Base-by-base conservation (phyloP, 331 rosid species). In the Rhamnella rubrinervis region DNA sequence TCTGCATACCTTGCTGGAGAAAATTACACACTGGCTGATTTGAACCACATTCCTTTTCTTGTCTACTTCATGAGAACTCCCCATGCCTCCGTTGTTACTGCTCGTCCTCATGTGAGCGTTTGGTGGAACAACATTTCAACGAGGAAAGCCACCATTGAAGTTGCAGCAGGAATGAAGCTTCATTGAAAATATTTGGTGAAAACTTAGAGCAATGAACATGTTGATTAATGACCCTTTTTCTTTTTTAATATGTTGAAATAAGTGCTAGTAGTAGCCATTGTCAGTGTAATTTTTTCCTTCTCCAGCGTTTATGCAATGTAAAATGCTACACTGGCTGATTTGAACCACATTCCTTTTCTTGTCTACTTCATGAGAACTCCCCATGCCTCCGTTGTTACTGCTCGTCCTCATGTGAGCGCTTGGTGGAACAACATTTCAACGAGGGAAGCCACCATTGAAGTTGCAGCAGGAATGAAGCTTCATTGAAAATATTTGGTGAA, bases 91-190 rank as follows among this genome's bases (percentile, higher is more conserved):
- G 21, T 63, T 18, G 18, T 70, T 1, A 65, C 71, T 15, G 35
- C 59, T n/a, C 77, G 67, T 61, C 50, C 74, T 10, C 66, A 52
- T 19, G 74, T 80, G 0, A 60, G 40, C 8, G 55, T 63, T 67
- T 80, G 84, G 80, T 75, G 80, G 80, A 55, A 66, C 15, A 65
- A 75, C 71, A 80, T 75, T 37, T 75, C 74, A 47, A 46, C 65
- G 0, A 80, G 80, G 71, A 73, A 67, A 0, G 63, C 72, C n/a
- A 64, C 71, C 20, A 20, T 26, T 50, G 18, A 65, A 47, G 71
- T 80, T 44, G 74, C 71, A 6, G 59, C 35, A 35, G 61, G 35
- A 44, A 38, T 80, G 84, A 65, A 28, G 12, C 63, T 59, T 25
- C 1, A 11, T 14, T 44, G 4, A 31, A 3, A 31, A 31, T 0